Evolutionary conservation across 768 basidiomycete species (phyloP).

Genomic region (Pleurotus giganteus): DNA sequence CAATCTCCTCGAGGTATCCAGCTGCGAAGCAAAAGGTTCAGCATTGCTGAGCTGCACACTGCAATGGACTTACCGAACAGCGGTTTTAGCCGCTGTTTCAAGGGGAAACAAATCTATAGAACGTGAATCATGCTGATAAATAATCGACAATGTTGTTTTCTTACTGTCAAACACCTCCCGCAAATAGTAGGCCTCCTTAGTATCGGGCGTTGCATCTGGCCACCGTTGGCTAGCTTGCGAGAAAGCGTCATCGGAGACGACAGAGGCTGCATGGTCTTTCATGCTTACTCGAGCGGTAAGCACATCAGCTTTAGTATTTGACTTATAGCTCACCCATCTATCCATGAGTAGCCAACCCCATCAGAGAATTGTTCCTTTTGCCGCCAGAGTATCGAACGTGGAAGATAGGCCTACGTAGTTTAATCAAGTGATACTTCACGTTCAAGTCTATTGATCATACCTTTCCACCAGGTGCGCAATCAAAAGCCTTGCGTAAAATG

Average conservation of each 20-base stretch:
- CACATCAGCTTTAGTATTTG: neutral
- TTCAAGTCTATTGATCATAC: constrained; percentile 31
- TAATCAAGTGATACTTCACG: constrained; percentile 1
- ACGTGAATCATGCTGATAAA: constrained; percentile 12
- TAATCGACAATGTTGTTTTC: constrained; percentile 12
- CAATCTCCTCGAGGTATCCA: constrained; percentile 97
- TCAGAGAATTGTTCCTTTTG: constrained; percentile 99
- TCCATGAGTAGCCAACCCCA: constrained; percentile 98
- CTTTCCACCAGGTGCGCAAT: constrained; percentile 78
- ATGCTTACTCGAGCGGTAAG: constrained; percentile 73
- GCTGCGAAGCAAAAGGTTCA: constrained; percentile 32
- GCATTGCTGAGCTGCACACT: constrained; percentile 11
- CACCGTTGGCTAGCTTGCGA: constrained; percentile 71
- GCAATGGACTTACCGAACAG: constrained; percentile 67
- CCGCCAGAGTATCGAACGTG: constrained; percentile 92
- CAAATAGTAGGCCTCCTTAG: constrained; percentile 95
- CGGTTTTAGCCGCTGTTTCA: constrained; percentile 83
- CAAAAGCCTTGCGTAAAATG: constrained; percentile 94
- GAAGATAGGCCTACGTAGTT: constrained; percentile 76
- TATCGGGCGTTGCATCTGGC: constrained; percentile 81
- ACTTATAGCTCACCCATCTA: constrained; percentile 69
- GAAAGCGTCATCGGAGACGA: constrained; percentile 82
- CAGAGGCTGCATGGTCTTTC: constrained; percentile 77
- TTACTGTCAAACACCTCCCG: constrained; percentile 87
- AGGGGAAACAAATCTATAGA: constrained; percentile 76